phyloP scores from a whole-genome alignment of 306 rosid species.

The Vigna unguiculata region DNA sequence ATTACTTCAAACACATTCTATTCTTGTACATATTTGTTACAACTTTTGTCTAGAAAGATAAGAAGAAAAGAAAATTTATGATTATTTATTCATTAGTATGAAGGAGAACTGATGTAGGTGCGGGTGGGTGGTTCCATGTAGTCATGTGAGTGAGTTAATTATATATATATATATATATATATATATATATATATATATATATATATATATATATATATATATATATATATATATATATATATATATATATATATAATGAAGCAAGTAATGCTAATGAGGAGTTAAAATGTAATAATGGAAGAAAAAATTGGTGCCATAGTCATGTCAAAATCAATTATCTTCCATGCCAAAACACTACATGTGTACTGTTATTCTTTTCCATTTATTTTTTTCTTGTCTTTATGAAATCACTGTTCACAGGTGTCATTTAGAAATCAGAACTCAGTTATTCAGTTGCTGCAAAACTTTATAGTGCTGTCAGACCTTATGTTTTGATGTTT shows the following conservation, averaged over 20 bases:
- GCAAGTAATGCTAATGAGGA: neutral
- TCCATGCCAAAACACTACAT: neutral
- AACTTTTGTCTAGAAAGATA: neutral
- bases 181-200: no score
- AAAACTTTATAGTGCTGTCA: neutral
- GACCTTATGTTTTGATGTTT: neutral
- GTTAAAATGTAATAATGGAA: constrained; percentile 3
- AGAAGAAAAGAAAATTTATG: neutral
- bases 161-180: no score
- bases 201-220: no score
- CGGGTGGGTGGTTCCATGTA: neutral
- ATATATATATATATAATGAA: no score
- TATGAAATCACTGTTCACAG: constrained; percentile 11
- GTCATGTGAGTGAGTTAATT: neutral
- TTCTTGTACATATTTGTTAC: neutral
- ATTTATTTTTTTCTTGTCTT: neutral
- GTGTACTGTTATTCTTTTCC: constrained; percentile 7
- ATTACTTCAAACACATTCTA: neutral
- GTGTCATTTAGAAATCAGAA: neutral
- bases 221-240: no score
- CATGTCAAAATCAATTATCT: constrained; percentile 17
- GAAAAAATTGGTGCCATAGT: neutral
- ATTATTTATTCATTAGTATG: neutral
- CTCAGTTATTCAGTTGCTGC: neutral
- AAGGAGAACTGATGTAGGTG: neutral